Evolutionary conservation across 2,329 filamentous ascomycete species (phyloP), one percentile per base, ranked within the genome.

Genomic region (Karstenula rhodostoma): DNA sequence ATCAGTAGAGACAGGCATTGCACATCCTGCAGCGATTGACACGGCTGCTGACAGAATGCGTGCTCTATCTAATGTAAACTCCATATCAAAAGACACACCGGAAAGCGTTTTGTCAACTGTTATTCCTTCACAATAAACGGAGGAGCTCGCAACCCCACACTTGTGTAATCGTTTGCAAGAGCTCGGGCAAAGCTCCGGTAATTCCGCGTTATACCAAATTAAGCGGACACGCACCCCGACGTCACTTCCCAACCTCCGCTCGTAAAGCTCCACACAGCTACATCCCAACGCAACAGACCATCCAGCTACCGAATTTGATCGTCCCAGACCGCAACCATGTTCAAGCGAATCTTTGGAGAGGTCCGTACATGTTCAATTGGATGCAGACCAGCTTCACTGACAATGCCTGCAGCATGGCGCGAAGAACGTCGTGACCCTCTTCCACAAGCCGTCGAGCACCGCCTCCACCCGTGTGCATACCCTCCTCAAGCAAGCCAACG

Each of bases 371-470:
- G 10, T 32, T 35, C 37, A 37, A 54, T 60, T 58, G 46, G 79
- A 81, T 73, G 80, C 81, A 73, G 82, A 80, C 67, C 78, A 79
- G 62, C 68, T 83, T 48, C 29, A 59, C 67, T 75, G 48, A 73
- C 67, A 29, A 19, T 19, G 15, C 40, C n/a, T 32, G 25, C 58
- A 81, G 82, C 73, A 78, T 52, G 81, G 80, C 68, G 77, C 79
- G 64, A 83, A 83, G 72, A 94, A 98, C 83, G 92, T 96, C 68
- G 88, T 98, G 77, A 98, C 94, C 63, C 89, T 99, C 83, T 99
- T 98, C 85, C 94, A 97, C 86, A 91, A 92, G 79, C 87, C 94
- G 59, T 86, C 84, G 70, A 86, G 87, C 56, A 86, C 90, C 23
- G 85, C 90, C 65, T 97, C 94, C 3, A 83, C 87, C 53, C 88